Conservation (phyloP, 495 filamentous ascomycete species). For the Acidomyces sp. region DNA sequence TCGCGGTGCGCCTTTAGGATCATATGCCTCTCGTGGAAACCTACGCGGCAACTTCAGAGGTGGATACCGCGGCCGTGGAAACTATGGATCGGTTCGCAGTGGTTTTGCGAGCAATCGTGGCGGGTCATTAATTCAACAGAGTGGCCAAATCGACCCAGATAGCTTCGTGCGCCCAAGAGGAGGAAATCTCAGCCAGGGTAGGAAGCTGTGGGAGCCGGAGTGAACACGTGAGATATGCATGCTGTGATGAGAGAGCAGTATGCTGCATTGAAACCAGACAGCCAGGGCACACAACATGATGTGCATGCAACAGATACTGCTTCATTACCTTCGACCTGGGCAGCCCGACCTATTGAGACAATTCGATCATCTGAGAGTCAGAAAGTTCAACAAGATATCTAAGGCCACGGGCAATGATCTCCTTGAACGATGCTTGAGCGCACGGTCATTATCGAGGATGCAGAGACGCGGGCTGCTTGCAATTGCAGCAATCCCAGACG, state of each 20-base stretch:
- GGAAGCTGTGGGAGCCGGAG: conserved; percentile 18
- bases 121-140: not conserved
- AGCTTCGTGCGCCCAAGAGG: conserved; percentile 14
- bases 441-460: too few relatives aligned
- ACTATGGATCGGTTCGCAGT: conserved; percentile 2
- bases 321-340: too few relatives aligned
- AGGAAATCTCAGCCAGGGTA: conserved; percentile 7
- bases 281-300: too few relatives aligned
- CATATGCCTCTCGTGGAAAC: conserved; percentile 13
- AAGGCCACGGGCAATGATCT: too few relatives aligned
- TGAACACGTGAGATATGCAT: not conserved
- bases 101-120: not conserved
- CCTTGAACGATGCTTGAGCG: too few relatives aligned
- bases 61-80: conserved; percentile 13
- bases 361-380: too few relatives aligned
- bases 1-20: conserved; percentile 3
- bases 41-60: conserved; percentile 14
- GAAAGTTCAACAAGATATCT: too few relatives aligned
- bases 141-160: conserved; percentile 18
- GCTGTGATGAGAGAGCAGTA: not conserved
- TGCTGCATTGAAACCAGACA: not conserved
- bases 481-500: too few relatives aligned
- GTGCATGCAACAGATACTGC: too few relatives aligned
- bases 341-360: too few relatives aligned
- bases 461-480: too few relatives aligned